Evolutionary conservation across 1,284 basidiomycete genomes (phyloP), one percentile per base, ranked within the genome.

Genomic region (Trametes hirsuta): DNA sequence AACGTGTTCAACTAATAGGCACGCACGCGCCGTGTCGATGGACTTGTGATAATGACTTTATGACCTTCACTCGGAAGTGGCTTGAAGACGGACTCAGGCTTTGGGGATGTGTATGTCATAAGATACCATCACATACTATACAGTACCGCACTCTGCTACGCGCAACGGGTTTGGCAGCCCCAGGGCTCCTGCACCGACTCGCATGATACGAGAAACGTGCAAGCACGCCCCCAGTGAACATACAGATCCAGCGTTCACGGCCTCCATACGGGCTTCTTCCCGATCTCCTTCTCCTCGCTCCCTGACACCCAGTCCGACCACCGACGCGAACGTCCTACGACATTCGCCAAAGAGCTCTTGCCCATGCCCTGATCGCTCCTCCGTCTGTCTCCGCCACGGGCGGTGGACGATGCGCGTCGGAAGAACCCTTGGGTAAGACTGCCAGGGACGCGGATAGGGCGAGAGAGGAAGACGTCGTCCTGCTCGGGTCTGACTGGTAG

Each of bases 391-490:
- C 14, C 44, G 15, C 35, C 34, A 21, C 30, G 9, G 3, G 40
- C 9, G 3, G 36, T 14, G 4, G 42, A 34, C 21, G 48, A 51
- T 1, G 22, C 41, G 21, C 45, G 53, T 6, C 47, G 36, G 15
- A 47, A 36, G 35, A 41, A 6, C 3, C 53, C 54, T 9, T 22
- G 59, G 9, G 53, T 42, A 1, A 55, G 44, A 39, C 53, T 58
- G 0, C 56, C 56, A 1, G 59, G 50, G 24, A 55, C 44, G 18
- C 56, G 56, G 22, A 48, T 53, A 8, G 60, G 60, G 4, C 46
- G 35, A 1, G 61, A 59, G 37, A 59, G 45, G 53, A 63, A 63
- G 4, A 63, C 53, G 21, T 63, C 61, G 24, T 63, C 61, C 9
- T 54, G 34, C 36, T 34, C 52, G 3, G 51, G 56, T 18, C 39